These are phyloP conservation scores for Coriolopsis trogii DNA, from an alignment of 1,284 basidiomycete species.

Conservation along the genomic window DNA sequence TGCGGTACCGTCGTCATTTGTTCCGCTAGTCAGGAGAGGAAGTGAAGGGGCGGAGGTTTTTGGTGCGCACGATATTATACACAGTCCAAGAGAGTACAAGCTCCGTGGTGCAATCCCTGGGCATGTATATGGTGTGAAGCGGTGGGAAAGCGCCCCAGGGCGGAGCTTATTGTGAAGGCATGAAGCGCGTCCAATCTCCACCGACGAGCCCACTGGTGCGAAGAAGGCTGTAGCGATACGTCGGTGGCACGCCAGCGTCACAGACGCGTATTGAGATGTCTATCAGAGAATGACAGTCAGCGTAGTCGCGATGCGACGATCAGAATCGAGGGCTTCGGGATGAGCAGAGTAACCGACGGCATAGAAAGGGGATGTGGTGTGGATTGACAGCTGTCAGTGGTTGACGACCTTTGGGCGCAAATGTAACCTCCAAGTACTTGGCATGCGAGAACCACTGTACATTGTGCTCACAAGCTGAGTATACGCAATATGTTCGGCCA, in stretches of 20 bases:
- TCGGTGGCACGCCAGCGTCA: background rate
- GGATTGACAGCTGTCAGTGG: background rate
- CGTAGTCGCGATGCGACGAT: background rate
- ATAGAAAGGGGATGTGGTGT: too few species aligned
- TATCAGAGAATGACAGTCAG: background rate
- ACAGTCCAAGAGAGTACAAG: too few species aligned
- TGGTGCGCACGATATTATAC: too few species aligned
- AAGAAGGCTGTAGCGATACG: background rate
- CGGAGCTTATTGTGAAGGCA: background rate
- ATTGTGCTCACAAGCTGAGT: too few species aligned
- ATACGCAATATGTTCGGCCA: too few species aligned
- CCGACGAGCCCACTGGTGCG: conserved; percentile 1
- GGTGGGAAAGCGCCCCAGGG: conserved; percentile 1
- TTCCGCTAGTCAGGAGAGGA: background rate
- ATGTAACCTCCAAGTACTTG: too few species aligned
- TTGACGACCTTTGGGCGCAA: too few species aligned
- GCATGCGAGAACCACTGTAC: too few species aligned
- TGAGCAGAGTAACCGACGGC: background rate
- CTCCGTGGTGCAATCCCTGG: too few species aligned
- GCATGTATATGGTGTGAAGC: conserved; percentile 7
- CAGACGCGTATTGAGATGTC: background rate
- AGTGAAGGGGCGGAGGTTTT: background rate
- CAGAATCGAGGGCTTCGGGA: background rate
- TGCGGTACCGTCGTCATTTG: conserved; percentile 3
- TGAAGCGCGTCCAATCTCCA: background rate